Evolutionary conservation across 2,329 filamentous ascomycete species (phyloP).

Genomic region (Setomelanomma holmii): DNA sequence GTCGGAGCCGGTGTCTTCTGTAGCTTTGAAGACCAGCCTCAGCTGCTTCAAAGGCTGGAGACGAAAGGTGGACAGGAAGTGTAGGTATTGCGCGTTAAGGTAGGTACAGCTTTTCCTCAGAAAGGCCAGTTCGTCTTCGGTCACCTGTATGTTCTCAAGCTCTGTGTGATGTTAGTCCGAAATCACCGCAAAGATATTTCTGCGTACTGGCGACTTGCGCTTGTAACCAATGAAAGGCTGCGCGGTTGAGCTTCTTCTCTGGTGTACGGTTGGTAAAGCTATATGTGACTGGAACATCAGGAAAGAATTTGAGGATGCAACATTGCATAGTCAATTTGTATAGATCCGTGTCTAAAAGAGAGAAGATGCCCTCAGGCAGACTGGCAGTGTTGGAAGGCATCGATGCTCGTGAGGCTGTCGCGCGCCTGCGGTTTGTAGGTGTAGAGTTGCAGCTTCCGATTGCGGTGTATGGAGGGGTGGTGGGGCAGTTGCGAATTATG

Average conservation of each 20-base stretch:
- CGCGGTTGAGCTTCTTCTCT: conserved; percentile 85
- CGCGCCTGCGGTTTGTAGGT: conserved; percentile 5
- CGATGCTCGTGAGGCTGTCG: conserved; percentile 4
- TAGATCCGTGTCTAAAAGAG: conserved; percentile 67
- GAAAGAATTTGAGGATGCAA: conserved; percentile 85
- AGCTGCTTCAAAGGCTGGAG: conserved; percentile 84
- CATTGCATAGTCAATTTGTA: conserved; percentile 99
- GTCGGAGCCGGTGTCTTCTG: conserved; percentile 66
- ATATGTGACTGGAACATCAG: conserved; percentile 81
- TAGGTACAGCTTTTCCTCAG: conserved; percentile 82
- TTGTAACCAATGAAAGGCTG: conserved; percentile 84
- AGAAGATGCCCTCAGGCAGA: conserved; percentile 51
- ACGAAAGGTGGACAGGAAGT: conserved; percentile 81
- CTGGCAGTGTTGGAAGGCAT: conserved; percentile 31
- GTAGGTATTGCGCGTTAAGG: conserved; percentile 77
- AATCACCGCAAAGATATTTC: background rate
- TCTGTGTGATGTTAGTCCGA: conserved; percentile 57
- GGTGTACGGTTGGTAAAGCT: conserved; percentile 95
- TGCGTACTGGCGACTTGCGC: conserved; percentile 78
- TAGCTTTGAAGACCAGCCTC: conserved; percentile 68
- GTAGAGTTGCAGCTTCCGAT: conserved; percentile 10
- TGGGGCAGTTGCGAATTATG: conserved; percentile 33
- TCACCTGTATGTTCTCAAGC: conserved; percentile 80
- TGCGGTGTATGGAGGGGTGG: conserved; percentile 35
- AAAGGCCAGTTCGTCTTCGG: conserved; percentile 79